Percentiles rank a stretch among this genome's conserved stretches.
phyloP scores from a whole-genome alignment of 1,284 basidiomycete species.

The Trametes versicolor region DNA sequence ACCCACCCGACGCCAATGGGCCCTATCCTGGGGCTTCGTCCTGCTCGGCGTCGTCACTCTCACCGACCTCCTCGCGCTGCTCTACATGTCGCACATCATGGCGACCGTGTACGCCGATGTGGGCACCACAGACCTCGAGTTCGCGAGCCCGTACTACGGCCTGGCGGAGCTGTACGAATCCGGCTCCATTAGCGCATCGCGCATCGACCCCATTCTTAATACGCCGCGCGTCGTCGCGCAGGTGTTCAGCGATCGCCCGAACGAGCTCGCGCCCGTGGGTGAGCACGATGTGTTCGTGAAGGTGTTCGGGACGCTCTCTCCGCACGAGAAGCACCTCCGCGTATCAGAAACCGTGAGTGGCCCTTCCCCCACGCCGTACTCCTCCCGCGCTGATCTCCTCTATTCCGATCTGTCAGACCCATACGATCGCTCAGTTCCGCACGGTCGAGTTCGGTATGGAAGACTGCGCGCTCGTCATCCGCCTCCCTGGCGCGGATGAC shows the following conservation, averaged over 20 bases:
- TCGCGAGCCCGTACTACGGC: constrained; percentile 39
- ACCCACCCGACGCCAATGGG: not conserved
- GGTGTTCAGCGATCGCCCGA: constrained; percentile 34
- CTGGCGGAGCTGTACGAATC: constrained; percentile 39
- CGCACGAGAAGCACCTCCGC: constrained; percentile 37
- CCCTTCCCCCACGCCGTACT: not conserved
- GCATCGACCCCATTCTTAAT: constrained; percentile 36
- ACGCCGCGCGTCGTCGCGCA: constrained; percentile 37
- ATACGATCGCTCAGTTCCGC: constrained; percentile 39
- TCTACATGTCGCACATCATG: constrained; percentile 36
- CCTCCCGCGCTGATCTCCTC: not conserved
- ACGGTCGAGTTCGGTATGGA: constrained; percentile 43
- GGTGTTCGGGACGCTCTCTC: constrained; percentile 35
- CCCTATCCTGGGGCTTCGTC: constrained; percentile 20
- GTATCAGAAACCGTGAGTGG: constrained; percentile 30
- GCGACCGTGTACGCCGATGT: constrained; percentile 29
- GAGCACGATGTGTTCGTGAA: constrained; percentile 36
- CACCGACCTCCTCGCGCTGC: constrained; percentile 25
- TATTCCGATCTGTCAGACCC: constrained; percentile 24
- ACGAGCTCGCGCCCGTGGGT: constrained; percentile 37
- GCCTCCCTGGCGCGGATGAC: constrained; percentile 33
- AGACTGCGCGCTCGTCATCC: constrained; percentile 39
- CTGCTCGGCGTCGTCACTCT: constrained; percentile 26
- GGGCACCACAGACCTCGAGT: constrained; percentile 30
- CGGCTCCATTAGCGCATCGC: constrained; percentile 32